phyloP scores from a whole-genome alignment of 108 stramenopile species.

The Cylindrotheca closterium region DNA sequence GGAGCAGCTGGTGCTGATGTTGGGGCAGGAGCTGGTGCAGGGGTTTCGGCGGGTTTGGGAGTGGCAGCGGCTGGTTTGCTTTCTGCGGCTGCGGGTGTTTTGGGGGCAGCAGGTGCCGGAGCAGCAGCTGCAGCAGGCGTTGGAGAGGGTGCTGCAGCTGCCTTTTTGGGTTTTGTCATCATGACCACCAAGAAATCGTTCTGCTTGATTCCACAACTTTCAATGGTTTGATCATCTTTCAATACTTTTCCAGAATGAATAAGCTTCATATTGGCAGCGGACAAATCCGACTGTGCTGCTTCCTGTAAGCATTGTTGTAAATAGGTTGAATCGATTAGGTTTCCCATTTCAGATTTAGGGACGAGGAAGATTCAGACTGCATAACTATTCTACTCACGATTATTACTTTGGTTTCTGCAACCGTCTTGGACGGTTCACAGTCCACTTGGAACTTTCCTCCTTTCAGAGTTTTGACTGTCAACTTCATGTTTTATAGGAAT shows the following conservation, averaged over 20 bases:
- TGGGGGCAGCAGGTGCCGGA: slow-evolving; percentile 34
- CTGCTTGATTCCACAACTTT: slow-evolving; percentile 75
- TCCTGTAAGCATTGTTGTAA: slow-evolving; percentile 59
- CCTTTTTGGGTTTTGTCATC: slow-evolving; percentile 90
- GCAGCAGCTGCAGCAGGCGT: slow-evolving; percentile 48
- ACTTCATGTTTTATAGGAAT: slow-evolving; percentile 53
- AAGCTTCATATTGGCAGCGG: slow-evolving; percentile 84
- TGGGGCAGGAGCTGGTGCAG: slow-evolving; percentile 36
- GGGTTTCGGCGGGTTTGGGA: slow-evolving; percentile 24
- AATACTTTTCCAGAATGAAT: slow-evolving; percentile 97
- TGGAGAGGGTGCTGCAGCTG: slow-evolving; percentile 61
- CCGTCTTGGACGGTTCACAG: slow-evolving; percentile 62
- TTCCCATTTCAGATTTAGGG: background rate
- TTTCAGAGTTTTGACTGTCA: slow-evolving; percentile 87
- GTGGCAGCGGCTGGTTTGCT: slow-evolving; percentile 36
- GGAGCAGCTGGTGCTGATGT: slow-evolving; percentile 48
- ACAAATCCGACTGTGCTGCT: slow-evolving; percentile 67
- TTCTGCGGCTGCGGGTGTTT: slow-evolving; percentile 36
- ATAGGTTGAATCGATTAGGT: background rate
- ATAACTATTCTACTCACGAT: slow-evolving; percentile 57
- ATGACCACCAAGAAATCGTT: slow-evolving; percentile 96
- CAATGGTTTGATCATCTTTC: slow-evolving; percentile 88
- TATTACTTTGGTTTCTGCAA: slow-evolving; percentile 69
- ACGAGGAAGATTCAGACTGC: too few relatives aligned
- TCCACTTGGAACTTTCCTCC: slow-evolving; percentile 83